Evolutionary conservation across 1,139 yeast species (phyloP).

Genomic region (Hanseniaspora sp.): DNA sequence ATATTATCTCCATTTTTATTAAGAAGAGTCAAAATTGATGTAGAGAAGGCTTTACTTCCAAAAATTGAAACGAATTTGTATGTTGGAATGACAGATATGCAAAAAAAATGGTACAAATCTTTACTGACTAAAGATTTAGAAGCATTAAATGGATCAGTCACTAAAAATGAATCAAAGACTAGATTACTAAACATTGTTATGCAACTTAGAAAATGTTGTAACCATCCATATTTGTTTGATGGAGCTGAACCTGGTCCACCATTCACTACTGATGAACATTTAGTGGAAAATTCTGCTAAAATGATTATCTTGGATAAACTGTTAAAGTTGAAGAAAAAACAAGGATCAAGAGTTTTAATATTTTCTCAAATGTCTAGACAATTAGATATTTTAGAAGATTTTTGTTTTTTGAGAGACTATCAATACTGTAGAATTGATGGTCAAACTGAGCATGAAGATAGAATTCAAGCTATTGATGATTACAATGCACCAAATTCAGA

Average conservation of each 20-base stretch:
- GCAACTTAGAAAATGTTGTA: slow-evolving; percentile 94
- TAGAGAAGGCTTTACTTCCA: slow-evolving; percentile 79
- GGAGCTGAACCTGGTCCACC: slow-evolving; percentile 99
- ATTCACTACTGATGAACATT: slow-evolving; percentile 88
- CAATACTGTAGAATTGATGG: slow-evolving; percentile 93
- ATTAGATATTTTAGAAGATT: slow-evolving; percentile 85
- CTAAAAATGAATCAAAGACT: slow-evolving; percentile 83
- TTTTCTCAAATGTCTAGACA: slow-evolving; percentile 93
- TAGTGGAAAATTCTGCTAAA: slow-evolving; percentile 78
- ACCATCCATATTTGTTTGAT: slow-evolving; percentile 91
- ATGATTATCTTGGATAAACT: slow-evolving; percentile 81
- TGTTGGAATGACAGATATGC: slow-evolving; percentile 93
- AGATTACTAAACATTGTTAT: slow-evolving; percentile 82
- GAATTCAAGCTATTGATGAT: slow-evolving; percentile 85
- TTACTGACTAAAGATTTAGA: slow-evolving; percentile 86
- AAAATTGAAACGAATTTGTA: slow-evolving; percentile 83
- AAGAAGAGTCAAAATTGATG: slow-evolving; percentile 85
- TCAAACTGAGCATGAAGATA: slow-evolving; percentile 84
- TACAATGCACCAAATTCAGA: slow-evolving; percentile 73
- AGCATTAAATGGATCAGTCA: slow-evolving; percentile 88
- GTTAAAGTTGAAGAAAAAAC: slow-evolving; percentile 54
- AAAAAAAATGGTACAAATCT: slow-evolving; percentile 78
- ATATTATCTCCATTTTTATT: slow-evolving; percentile 77
- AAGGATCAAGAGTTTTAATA: slow-evolving; percentile 82
- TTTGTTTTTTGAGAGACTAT: slow-evolving; percentile 72